These are phyloP conservation scores for Cladosporium sp. DNA, from an alignment of 2,329 filamentous ascomycete species.

Conservation along the genomic window DNA sequence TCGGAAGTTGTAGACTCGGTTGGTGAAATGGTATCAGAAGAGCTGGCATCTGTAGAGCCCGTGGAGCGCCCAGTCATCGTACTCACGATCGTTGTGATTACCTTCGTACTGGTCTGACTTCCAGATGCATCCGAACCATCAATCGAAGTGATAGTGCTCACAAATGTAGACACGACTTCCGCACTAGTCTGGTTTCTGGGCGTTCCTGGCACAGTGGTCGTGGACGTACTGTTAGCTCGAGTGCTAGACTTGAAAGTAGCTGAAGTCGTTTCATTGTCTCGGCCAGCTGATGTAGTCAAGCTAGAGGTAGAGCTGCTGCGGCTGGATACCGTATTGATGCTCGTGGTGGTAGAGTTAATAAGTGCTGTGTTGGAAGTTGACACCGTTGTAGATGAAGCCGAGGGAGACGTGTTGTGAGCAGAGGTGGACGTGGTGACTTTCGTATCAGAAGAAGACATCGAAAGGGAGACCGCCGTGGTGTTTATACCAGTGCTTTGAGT, in stretches of 20 bases:
- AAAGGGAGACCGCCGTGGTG: not conserved
- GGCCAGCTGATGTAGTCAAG: not conserved
- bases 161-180: not conserved
- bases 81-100: not conserved
- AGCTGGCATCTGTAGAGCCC: too few species aligned
- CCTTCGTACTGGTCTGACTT: not conserved
- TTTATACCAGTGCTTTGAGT: not conserved
- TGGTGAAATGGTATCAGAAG: not conserved
- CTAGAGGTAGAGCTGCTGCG: not conserved
- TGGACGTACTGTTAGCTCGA: not conserved
- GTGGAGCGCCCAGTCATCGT: not conserved
- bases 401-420: not conserved
- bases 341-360: not conserved
- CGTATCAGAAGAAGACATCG: not conserved
- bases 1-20: not conserved
- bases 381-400: not conserved
- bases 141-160: not conserved
- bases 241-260: not conserved
- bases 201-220: not conserved
- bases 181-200: not conserved
- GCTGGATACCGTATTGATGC: not conserved
- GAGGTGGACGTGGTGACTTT: not conserved
- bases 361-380: not conserved
- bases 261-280: not conserved
- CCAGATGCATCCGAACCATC: not conserved